These are phyloP conservation scores for Cladosporium sp. DNA, from an alignment of 2,329 filamentous ascomycete genomes.

Conservation along the genomic window DNA sequence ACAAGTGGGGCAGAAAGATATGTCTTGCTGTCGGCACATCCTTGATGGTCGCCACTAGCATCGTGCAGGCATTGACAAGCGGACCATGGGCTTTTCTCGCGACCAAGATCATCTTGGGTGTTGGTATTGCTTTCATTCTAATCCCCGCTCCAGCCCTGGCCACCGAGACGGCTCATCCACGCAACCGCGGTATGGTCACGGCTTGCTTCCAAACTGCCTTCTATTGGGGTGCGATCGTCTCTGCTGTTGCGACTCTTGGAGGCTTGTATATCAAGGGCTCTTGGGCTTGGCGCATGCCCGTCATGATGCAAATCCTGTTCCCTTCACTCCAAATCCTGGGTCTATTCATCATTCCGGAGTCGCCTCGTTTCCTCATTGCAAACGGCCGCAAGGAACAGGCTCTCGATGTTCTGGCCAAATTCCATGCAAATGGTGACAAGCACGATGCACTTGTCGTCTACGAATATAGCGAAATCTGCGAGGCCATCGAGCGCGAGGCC, in stretches of 20 bases:
- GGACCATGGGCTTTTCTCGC: slow-evolving; percentile 23
- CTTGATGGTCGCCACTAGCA: slow-evolving; percentile 27
- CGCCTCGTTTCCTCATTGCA: slow-evolving; percentile 19
- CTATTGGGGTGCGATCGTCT: slow-evolving; percentile 24
- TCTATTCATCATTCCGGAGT: slow-evolving; percentile 20
- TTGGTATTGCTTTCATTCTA: slow-evolving; percentile 23
- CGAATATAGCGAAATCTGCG: slow-evolving; percentile 36
- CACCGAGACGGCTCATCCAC: slow-evolving; percentile 24
- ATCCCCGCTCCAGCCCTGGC: slow-evolving; percentile 22
- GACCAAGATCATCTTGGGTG: slow-evolving; percentile 22
- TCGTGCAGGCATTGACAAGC: slow-evolving; percentile 9
- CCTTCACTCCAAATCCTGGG: slow-evolving; percentile 19
- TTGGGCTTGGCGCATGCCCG: slow-evolving; percentile 28
- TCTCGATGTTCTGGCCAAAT: slow-evolving; percentile 21
- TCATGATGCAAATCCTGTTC: slow-evolving; percentile 25
- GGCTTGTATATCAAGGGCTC: slow-evolving; percentile 23
- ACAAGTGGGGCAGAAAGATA: slow-evolving; percentile 29
- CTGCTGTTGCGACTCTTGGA: slow-evolving; percentile 26
- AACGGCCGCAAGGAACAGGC: slow-evolving; percentile 18
- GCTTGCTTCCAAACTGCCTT: slow-evolving; percentile 22
- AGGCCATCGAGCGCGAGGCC: slow-evolving; percentile 16
- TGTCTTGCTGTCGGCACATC: slow-evolving; percentile 41
- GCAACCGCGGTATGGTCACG: slow-evolving; percentile 22
- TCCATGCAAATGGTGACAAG: slow-evolving; percentile 21
- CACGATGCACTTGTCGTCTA: slow-evolving; percentile 17